Base-by-base conservation (phyloP, 192 early-diverging fungal genomes). In the Martensiomyces pterosporus region DNA sequence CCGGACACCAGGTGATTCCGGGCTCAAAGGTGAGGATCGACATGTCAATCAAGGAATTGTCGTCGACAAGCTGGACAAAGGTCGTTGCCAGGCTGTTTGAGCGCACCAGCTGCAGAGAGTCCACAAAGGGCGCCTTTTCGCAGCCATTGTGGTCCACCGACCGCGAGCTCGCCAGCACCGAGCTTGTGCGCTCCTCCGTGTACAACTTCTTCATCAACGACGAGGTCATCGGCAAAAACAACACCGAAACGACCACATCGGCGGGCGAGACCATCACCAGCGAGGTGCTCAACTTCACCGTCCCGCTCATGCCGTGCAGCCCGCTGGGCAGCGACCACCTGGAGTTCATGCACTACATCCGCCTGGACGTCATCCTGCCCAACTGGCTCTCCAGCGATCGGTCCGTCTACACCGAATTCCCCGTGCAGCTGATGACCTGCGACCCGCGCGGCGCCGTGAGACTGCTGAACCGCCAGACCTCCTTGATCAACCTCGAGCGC, bases 201-300 rank as follows among this genome's bases (percentile, higher is more conserved):
- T 73, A 65, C 57, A 61, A 55, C 62, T 73, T 61, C 42, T 73
- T 73, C 22, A 21, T 73, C 36, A 57, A 56, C 27, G 57, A 65
- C 46, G 62, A 65, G 4, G 27, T 57, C 25, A 21, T 49, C 29
- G 53, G 45, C 43, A 50, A 39, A 41, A 35, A 26, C 21, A 26
- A 19, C 16, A 48, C 52, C 12, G 69, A 65, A 15, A 33, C 52
- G 10, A 64, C 59, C 22, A 33, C 52, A 3, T 40, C 38, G 3
- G 21, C 21, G 13, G 52, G 68, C 24, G 61, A 60, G 35, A 22
- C 61, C 3, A 15, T 52, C 22, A 41, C 49, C 9, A 65, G 24
- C 32, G 62, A 73, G 41, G 27, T 23, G 16, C 14, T 73, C 10
- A 6, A 34, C 9, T 55, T 73, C 38, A 15, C n/a, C 7, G 54